Base-by-base conservation (phyloP, 345 rosid genomes). In the Dimocarpus longan region DNA sequence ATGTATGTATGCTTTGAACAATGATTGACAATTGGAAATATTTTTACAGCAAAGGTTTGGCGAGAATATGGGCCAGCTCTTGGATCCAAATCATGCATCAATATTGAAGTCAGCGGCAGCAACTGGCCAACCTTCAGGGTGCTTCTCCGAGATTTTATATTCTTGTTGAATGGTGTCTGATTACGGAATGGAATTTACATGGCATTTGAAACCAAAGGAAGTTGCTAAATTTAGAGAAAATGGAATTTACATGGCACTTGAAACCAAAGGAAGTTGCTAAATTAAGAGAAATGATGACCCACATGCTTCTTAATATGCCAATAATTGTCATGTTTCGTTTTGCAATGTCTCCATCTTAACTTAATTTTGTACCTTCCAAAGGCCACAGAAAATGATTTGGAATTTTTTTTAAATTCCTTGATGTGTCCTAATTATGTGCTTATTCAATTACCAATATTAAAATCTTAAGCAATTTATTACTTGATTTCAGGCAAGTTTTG, bases 101-200 rank as follows among this genome's bases (percentile, higher is more conserved):
- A 85, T 90, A 80, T 84, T 94, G 90, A 95, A 95, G 84, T 90
- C 99, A 78, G 87, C 89, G 26, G 92, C 91, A 60, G 87, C 92
- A 66, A 62, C 93, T 13, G 90, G 97, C 85, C 99, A 91, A 80
- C 85, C 98, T 80, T 86, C 97, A 76, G 99, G 98, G 99, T 95
- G 73, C 84, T 81, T 83, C 73, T 83, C 87, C 83, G 18, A 79
- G 66, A 63, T 72, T 76, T 46, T 72, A 64, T 24, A 28, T 56
- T 64, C 9, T 73, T 72, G 72, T 54, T 74, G 46, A 43, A 75
- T 15, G 48, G 73, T 62, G 66, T 80, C 50, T 59, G 13, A 19
- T n/a, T 65, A 74, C 15, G 68, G 48, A 59, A 67, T 60, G 22
- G 74, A 57, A 54, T 11, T 37, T 46, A 43, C 26, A 15, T 39